These are phyloP conservation scores for Botrytis porri DNA, from an alignment of 2,329 filamentous ascomycete species.

Conservation along the genomic window DNA sequence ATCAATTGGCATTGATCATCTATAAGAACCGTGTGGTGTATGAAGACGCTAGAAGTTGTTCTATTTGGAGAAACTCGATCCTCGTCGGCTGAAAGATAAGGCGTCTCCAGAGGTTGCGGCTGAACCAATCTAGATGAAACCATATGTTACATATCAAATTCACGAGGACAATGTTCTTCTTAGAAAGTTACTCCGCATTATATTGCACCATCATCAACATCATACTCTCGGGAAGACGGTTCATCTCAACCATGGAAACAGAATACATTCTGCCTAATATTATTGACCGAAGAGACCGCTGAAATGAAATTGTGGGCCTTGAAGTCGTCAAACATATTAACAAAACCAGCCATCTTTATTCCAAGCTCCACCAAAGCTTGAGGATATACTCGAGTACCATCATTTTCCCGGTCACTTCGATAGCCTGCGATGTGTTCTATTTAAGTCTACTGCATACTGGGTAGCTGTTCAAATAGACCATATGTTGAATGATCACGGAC, in stretches of 20 bases:
- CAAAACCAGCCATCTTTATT: not conserved
- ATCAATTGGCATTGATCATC: not conserved
- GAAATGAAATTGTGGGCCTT: not conserved
- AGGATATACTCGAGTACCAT: not conserved
- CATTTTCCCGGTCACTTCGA: not conserved
- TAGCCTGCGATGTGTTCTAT: not conserved
- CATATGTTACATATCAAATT: not conserved
- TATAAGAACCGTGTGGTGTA: not conserved
- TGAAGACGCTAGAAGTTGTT: not conserved
- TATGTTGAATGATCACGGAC: not conserved
- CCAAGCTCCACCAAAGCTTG: not conserved
- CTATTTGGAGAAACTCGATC: not conserved
- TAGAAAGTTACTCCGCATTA: not conserved
- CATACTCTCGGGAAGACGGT: not conserved
- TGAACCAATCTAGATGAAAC: not conserved
- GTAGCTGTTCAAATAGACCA: not conserved
- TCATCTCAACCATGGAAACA: not conserved
- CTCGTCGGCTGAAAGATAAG: not conserved
- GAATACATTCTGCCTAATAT: not conserved
- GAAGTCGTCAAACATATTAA: not conserved
- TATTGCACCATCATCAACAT: not conserved
- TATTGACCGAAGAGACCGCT: not conserved
- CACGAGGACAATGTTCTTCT: not conserved
- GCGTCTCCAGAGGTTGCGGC: not conserved
- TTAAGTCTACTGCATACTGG: not conserved